Evolutionary conservation across 345 rosid species (phyloP).

Genomic region (Salix caprea): DNA sequence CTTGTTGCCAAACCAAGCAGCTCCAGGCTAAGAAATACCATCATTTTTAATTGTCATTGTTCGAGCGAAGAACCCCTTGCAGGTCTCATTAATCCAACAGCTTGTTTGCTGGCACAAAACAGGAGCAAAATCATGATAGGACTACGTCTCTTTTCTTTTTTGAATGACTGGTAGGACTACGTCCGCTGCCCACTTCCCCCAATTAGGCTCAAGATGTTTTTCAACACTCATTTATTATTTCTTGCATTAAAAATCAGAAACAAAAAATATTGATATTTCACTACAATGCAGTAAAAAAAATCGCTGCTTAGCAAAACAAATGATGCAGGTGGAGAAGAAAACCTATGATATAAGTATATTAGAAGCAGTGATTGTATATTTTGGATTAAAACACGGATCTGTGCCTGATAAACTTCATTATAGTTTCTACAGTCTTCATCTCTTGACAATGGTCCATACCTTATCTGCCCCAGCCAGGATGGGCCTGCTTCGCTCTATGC

Average conservation of each 20-base stretch:
- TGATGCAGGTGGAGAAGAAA: background rate
- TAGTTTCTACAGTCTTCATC: conserved; percentile 14
- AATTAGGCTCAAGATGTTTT: background rate
- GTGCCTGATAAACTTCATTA: conserved; percentile 5
- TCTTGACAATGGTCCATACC: conserved; percentile 8
- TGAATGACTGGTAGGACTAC: no score
- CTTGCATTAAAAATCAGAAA: conserved; percentile 5
- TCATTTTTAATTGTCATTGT: no score
- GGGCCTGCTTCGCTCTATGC: background rate
- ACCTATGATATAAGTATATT: conserved; percentile 1
- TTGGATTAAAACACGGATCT: conserved; percentile 7
- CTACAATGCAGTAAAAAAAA: conserved; percentile 27
- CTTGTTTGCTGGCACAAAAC: background rate
- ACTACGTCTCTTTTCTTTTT: no score
- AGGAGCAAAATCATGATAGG: background rate
- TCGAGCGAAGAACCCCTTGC: no score
- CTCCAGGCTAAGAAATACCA: no score
- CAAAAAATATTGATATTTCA: conserved; percentile 3
- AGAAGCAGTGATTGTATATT: conserved; percentile 14
- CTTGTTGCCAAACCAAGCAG: no score
- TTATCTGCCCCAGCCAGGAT: background rate
- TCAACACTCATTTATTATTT: background rate
- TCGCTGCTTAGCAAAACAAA: conserved; percentile 14
- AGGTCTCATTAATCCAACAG: background rate
- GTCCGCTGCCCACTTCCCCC: background rate